phyloP scores from a whole-genome alignment of 257 asterid genomes.

The Penstemon barbatus region DNA sequence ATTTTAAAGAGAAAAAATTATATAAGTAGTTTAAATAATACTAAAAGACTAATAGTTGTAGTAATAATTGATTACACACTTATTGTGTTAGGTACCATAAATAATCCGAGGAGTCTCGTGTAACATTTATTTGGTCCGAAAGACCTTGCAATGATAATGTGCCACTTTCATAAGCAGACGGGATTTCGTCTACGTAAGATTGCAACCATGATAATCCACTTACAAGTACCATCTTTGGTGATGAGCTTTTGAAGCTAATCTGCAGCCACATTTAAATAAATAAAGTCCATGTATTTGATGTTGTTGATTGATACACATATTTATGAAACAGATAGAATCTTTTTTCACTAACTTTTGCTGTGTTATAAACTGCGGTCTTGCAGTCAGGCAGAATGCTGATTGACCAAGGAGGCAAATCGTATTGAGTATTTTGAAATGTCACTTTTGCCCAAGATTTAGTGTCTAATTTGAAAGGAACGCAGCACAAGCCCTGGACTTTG shows the following conservation, averaged over 20 bases:
- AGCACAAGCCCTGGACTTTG: slow-evolving; percentile 76
- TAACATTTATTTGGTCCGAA: slow-evolving; percentile 72
- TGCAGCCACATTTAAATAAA: slow-evolving; percentile 35
- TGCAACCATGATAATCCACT: slow-evolving; percentile 57
- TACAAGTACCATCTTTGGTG: slow-evolving; percentile 56
- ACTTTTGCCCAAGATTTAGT: slow-evolving; percentile 50
- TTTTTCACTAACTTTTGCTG: slow-evolving; percentile 65
- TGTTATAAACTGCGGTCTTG: slow-evolving; percentile 78
- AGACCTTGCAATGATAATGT: slow-evolving; percentile 50
- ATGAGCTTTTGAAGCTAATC: slow-evolving; percentile 53
- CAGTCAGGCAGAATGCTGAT: slow-evolving; percentile 94
- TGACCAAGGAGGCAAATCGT: slow-evolving; percentile 92
- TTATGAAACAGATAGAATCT: not conserved
- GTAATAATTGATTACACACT: slow-evolving; percentile 30
- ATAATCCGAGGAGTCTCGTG: slow-evolving; percentile 88
- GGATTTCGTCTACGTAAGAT: slow-evolving; percentile 66
- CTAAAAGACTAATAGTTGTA: not conserved
- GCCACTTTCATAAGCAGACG: slow-evolving; percentile 65
- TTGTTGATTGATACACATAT: too few species aligned
- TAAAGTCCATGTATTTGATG: not conserved
- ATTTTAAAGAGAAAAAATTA: not conserved
- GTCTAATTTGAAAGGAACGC: slow-evolving; percentile 86
- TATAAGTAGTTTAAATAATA: not conserved
- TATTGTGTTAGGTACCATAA: slow-evolving; percentile 88
- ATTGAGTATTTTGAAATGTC: slow-evolving; percentile 58